Base-by-base conservation (phyloP, 2,329 filamentous ascomycete species). In the Penicillium expansum region DNA sequence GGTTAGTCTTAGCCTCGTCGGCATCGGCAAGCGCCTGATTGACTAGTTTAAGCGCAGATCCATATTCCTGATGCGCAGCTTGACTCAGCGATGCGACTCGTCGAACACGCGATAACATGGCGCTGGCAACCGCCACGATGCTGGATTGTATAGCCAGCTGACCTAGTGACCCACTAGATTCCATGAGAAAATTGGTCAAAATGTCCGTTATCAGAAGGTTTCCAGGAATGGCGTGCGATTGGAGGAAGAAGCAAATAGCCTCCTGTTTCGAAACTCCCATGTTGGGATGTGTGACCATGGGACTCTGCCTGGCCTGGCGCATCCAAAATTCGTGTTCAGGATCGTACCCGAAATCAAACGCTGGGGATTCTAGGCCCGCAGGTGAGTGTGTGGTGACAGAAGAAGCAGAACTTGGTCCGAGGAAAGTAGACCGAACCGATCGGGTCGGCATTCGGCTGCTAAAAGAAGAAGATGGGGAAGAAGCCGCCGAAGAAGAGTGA, bases 41-140 rank as follows among this genome's bases (percentile, higher is more conserved):
- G 5, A 74, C 62, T 48, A 78, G 73, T 32, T 77, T 78, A 32
- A 87, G 69, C 1, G 83, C 83, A 29, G 75, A 67, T 6, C 79
- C 79, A 66, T 87, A 86, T 62, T 81, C 80, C 53, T 80, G 75
- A 50, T 77, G 78, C 8, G 84, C 81, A 30, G 74, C 62, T 2
- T 76, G 67, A 61, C 76, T 76, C 66, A 85, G 68, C 29, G 76
- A 71, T 20, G 70, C 69, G 45, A 83, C 77, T 22, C 77, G 77
- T 29, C 73, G 76, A 27, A 84, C 69, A 56, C 86, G 85, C 4
- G 82, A 80, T 55, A 87, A 66, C 56, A 81, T 82, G 0, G 84
- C 83, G 50, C 85, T 75, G 2, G 84, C 84, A 18, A 86, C 78
- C 10, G 84, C 83, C 6, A 79, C 71, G 72, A 86, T 82, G 47